Conservation (phyloP, 2,329 filamentous ascomycete genomes). For the Sphaerulina musiva region DNA sequence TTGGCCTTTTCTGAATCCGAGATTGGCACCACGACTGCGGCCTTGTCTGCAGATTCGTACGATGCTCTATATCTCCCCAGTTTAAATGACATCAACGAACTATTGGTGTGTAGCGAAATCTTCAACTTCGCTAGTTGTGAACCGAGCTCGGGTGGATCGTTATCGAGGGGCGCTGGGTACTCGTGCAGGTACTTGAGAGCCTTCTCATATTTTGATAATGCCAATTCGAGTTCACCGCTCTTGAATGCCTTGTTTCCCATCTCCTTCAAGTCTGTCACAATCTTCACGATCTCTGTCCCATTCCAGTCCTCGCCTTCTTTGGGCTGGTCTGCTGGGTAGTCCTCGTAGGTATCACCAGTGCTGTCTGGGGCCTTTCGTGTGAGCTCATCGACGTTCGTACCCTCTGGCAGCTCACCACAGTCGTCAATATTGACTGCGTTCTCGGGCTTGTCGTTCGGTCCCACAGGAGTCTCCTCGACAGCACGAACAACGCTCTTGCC, state of each 20-base stretch:
- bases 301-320: constrained; percentile 52
- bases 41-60: constrained; percentile 62
- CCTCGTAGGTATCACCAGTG: constrained; percentile 87
- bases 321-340: constrained; percentile 81
- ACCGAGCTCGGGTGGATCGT: constrained; percentile 62
- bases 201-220: constrained; percentile 90
- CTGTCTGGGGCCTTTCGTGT: constrained; percentile 66
- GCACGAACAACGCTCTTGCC: constrained; percentile 87
- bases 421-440: constrained; percentile 67
- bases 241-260: constrained; percentile 94
- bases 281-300: constrained; percentile 64
- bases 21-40: constrained; percentile 59
- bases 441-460: constrained; percentile 68
- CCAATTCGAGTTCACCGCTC: constrained; percentile 60
- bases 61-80: constrained; percentile 64
- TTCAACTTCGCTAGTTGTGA: constrained; percentile 65
- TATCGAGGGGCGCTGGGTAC: constrained; percentile 63
- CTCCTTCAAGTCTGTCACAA: constrained; percentile 79
- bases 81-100: constrained; percentile 79
- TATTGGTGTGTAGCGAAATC: constrained; percentile 82
- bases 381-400: constrained; percentile 60
- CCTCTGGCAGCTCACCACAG: constrained; percentile 75
- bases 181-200: constrained; percentile 82
- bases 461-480: constrained; percentile 76
- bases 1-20: constrained; percentile 78